These are phyloP conservation scores for Skeletonema marinoi DNA, from an alignment of 108 stramenopile species.

Conservation along the genomic window DNA sequence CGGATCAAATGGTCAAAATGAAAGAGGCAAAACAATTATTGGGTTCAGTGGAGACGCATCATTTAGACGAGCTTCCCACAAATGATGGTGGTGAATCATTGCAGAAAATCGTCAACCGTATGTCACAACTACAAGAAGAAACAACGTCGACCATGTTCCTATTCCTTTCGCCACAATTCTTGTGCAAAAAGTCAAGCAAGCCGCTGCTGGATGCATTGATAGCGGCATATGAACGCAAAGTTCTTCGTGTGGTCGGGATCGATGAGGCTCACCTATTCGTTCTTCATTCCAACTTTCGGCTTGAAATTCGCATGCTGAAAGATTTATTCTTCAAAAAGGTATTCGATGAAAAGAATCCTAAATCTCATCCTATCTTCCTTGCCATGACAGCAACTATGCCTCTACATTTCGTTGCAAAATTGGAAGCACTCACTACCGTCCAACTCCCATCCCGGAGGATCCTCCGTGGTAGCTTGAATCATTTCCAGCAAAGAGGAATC, in stretches of 20 bases:
- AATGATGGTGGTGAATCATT: too few species aligned
- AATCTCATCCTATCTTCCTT: too few species aligned
- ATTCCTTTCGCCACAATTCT: background rate
- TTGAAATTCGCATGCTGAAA: background rate
- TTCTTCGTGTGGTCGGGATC: background rate
- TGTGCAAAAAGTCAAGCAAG: background rate
- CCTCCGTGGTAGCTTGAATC: too few species aligned
- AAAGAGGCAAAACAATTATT: background rate
- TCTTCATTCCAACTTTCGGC: background rate
- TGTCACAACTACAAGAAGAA: background rate
- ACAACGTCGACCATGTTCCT: background rate
- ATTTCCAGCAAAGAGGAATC: too few species aligned
- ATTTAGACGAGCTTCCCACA: background rate
- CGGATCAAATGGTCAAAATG: background rate
- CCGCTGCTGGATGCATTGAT: background rate
- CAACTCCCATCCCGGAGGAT: too few species aligned
- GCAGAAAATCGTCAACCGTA: background rate
- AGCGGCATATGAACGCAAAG: background rate
- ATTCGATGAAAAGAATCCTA: too few species aligned
- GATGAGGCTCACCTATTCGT: too few species aligned
- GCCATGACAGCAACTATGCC: too few species aligned
- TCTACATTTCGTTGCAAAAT: too few species aligned
- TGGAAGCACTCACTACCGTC: too few species aligned
- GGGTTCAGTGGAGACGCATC: background rate
- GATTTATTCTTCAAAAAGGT: background rate